Base-by-base conservation (phyloP, 148 eudicot species). In the Pouteria glomerata region DNA sequence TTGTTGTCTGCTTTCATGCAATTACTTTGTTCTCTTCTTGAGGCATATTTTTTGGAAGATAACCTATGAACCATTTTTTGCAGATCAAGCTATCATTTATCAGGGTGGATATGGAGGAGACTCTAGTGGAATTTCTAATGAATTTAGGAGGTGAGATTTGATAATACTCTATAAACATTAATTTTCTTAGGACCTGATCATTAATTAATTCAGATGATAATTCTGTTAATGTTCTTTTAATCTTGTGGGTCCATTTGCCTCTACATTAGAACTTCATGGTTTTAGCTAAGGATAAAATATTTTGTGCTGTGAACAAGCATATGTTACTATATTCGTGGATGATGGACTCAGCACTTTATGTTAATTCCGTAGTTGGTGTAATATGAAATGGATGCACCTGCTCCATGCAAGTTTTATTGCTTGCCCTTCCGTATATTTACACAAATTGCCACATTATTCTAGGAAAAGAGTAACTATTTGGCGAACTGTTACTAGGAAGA, bases 41-140 rank as follows among this genome's bases (percentile, higher is more conserved):
- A 33, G 50, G 18, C 11, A 19, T 27, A 59, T 34, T 12, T 56
- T 48, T 50, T 34, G 63, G 75, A 53, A 63, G 24, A 51, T 60
- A 55, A 57, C 50, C 41, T 72, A 14, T 27, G 6, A 57, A 47
- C 58, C 34, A 18, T 52, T 37, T 73, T 70, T 73, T 77, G 73
- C 85, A 90, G 96, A 79, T 59, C 85, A 85, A 87, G 90, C 82
- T 69, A 60, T 78, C 72, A 79, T 66, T 41, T 81, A 85, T 78
- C 85, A 82, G 61, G 89, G 70, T 59, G 81, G 84, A 69, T 86
- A 89, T 77, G 88, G 88, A 63, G 81, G 75, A 69, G 83, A 72
- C 29, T 68, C 72, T 63, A 81, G 86, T 30, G 83, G 82, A 14
- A 76, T 71, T 51, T 69, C 75, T 66, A 60, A 74, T 76, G 79